phyloP scores from a whole-genome alignment of 2,329 filamentous ascomycete species.

The Rhinocladiella similis region DNA sequence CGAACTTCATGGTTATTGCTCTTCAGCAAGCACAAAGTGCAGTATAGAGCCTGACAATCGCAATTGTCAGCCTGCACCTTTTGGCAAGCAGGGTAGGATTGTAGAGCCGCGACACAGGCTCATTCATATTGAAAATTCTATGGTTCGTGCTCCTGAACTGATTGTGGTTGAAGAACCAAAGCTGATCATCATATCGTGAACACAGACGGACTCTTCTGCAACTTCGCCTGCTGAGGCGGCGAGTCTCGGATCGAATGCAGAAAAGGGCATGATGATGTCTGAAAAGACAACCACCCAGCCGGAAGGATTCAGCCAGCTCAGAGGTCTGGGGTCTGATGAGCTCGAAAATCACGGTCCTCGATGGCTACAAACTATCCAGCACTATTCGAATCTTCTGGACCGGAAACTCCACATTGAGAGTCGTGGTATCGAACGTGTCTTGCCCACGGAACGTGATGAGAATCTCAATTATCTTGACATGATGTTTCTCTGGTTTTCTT shows the following conservation, averaged over 20 bases:
- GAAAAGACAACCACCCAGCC: background rate
- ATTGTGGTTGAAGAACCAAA: too few species aligned
- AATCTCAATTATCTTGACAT: constrained; percentile 11
- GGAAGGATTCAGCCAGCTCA: background rate
- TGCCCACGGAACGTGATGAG: constrained; percentile 1
- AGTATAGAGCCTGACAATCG: too few species aligned
- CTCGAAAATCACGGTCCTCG: background rate
- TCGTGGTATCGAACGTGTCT: constrained; percentile 12
- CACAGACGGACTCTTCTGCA: background rate
- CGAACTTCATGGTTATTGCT: too few species aligned
- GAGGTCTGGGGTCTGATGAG: background rate
- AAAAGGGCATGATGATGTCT: constrained; percentile 4
- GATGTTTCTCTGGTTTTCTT: constrained; percentile 17
- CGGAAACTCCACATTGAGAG: constrained; percentile 13
- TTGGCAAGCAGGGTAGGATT: too few species aligned
- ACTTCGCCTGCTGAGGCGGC: background rate
- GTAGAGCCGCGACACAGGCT: too few species aligned
- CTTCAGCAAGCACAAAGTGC: too few species aligned
- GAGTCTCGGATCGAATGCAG: background rate
- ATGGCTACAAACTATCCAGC: constrained; percentile 3
- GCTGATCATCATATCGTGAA: too few species aligned
- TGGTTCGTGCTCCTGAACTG: background rate
- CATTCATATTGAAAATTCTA: background rate
- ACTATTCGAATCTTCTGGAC: constrained; percentile 2
- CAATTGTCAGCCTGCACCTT: too few species aligned